phyloP scores from a whole-genome alignment of 2,329 filamentous ascomycete species.

The Ceratocystis ficicola region DNA sequence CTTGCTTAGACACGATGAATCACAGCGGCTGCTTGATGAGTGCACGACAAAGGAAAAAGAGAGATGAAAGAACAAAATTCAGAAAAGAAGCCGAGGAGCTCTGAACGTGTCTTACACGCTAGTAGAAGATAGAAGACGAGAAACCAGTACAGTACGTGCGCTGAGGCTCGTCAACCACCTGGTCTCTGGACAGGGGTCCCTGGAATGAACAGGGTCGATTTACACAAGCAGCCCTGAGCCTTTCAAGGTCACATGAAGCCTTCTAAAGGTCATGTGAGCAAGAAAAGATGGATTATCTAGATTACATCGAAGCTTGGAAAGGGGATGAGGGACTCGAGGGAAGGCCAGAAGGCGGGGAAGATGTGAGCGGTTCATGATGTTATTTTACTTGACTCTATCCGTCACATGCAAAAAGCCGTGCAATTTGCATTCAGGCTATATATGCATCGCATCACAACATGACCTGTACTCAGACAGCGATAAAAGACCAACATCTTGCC shows the following conservation, averaged over 20 bases:
- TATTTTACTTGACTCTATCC: not conserved
- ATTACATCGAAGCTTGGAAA: not conserved
- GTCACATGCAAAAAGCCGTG: not conserved
- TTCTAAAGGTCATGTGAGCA: constrained; percentile 13
- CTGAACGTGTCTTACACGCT: not conserved
- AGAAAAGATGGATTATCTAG: constrained; percentile 1
- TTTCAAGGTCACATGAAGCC: constrained; percentile 13
- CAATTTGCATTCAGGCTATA: constrained; percentile 1
- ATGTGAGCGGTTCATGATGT: not conserved
- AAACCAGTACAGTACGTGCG: not conserved
- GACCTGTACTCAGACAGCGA: not conserved
- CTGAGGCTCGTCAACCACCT: not conserved
- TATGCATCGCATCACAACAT: not conserved
- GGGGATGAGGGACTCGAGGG: not conserved
- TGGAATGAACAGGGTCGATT: constrained; percentile 10
- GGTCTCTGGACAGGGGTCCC: not conserved
- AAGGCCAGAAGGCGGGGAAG: not conserved
- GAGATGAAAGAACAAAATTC: not conserved
- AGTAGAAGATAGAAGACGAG: not conserved
- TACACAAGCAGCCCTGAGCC: constrained; percentile 6
- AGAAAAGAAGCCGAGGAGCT: not conserved
- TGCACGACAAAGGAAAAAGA: too few species aligned
- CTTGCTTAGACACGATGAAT: not conserved
- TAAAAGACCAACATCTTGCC: not conserved
- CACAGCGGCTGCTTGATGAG: too few species aligned